These are phyloP conservation scores for Microsporum audouinii DNA, from an alignment of 2,329 filamentous ascomycete genomes.

Conservation along the genomic window DNA sequence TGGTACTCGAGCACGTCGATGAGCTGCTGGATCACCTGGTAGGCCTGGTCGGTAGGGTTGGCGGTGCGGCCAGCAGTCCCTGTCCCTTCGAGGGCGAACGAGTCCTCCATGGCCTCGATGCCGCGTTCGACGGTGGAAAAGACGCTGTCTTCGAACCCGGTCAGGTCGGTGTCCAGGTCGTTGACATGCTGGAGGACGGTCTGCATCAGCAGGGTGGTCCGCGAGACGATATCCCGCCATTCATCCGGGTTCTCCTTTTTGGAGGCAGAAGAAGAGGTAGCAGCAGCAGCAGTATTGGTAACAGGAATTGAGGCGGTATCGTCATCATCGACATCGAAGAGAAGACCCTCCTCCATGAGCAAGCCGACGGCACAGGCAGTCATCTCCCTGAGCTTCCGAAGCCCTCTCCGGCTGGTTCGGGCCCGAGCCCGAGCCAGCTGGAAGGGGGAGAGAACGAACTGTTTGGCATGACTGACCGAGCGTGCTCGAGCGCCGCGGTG, in stretches of 20 bases:
- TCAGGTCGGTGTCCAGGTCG: constrained; percentile 44
- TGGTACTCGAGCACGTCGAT: constrained; percentile 53
- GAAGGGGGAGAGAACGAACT: constrained; percentile 64
- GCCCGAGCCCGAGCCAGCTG: constrained; percentile 64
- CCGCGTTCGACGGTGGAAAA: constrained; percentile 51
- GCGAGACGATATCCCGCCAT: constrained; percentile 66
- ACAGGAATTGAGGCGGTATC: constrained; percentile 29
- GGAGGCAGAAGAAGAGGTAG: background rate
- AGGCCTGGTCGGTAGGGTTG: constrained; percentile 16
- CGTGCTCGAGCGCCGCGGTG: constrained; percentile 62
- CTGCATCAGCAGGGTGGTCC: constrained; percentile 76
- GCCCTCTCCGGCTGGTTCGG: constrained; percentile 56
- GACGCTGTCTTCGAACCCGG: constrained; percentile 46
- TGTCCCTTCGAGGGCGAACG: constrained; percentile 30
- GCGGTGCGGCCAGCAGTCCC: constrained; percentile 14
- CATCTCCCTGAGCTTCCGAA: constrained; percentile 64
- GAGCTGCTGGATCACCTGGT: constrained; percentile 26
- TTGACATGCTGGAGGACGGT: constrained; percentile 65
- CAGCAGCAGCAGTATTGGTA: background rate
- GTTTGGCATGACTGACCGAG: constrained; percentile 59
- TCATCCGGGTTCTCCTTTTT: constrained; percentile 36
- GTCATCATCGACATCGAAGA: constrained; percentile 52
- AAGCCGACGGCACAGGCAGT: constrained; percentile 80
- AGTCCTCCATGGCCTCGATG: constrained; percentile 44
- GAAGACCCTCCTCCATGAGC: constrained; percentile 73